Base-by-base conservation (phyloP, 805 yeast species). In the Blastobotrys americana region DNA sequence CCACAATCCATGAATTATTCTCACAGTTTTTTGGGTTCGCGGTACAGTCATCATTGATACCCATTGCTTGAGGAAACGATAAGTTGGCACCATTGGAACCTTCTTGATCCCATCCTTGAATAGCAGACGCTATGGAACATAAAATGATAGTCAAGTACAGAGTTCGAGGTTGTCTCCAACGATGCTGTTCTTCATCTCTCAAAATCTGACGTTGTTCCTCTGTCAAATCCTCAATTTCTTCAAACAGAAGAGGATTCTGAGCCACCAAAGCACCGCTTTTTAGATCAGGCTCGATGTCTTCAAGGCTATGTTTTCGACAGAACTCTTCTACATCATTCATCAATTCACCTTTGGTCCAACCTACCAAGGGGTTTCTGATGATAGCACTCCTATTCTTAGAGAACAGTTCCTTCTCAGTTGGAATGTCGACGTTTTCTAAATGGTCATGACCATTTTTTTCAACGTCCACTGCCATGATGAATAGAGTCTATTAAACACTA, bases 61-160 rank as follows among this genome's bases (percentile, higher is more conserved):
- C 45, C 35, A 52, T 45, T 46, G 56, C 47, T 34, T 50, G 42
- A 40, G 47, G 28, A 43, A 60, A 58, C 50, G 72, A 75, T 19
- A 79, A 58, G 39, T 73, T 76, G 18, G 86, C 86, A 31, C 86
- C 87, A 50, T 80, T 79, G 47, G 78, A 66, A 6, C 79, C 85
- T 4, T 84, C 73, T 58, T 81, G 84, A 59, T 81, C 87, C 84
- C 78, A 78, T 43, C 87, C 87, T 57, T 80, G 83, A 3, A 82
- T 79, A 3, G 84, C 82, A 15, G 77, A 77, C 40, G 84, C 78
- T 69, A 80, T 67, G 2, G 85, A 80, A 38, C 82, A 78, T 55
- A 78, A 64, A 5, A 79, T 72, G 60, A 77, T 73, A 17, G 75
- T 71, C 61, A 67, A 54, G 56, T 74, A 68, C 59, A 71, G 59